Evolutionary conservation across 139 green algal species (phyloP).

Genomic region (Micromonas pusilla): DNA sequence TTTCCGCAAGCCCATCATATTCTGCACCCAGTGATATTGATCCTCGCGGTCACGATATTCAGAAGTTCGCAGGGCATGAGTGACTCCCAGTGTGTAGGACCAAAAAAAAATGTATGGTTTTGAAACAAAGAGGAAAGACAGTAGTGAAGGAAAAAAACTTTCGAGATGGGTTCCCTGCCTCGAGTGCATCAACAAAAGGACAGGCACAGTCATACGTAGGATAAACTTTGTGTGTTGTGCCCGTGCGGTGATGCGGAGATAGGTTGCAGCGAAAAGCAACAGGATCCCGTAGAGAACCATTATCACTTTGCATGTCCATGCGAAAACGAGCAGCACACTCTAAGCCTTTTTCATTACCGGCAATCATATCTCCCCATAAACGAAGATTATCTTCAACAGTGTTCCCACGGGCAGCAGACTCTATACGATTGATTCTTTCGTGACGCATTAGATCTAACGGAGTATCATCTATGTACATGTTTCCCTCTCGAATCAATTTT

Average conservation of each 20-base stretch:
- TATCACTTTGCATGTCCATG: conserved; percentile 84
- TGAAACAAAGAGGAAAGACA: background rate
- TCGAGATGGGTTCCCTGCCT: conserved; percentile 43
- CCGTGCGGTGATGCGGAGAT: conserved; percentile 83
- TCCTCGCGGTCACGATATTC: conserved; percentile 88
- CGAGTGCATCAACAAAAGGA: conserved; percentile 85
- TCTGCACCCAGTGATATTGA: conserved; percentile 39
- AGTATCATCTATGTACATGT: conserved; percentile 93
- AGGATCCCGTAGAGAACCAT: conserved; percentile 86
- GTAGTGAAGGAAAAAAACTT: background rate
- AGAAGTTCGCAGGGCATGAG: conserved; percentile 86
- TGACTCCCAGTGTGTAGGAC: conserved; percentile 58
- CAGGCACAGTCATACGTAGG: conserved; percentile 98
- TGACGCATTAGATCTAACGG: conserved; percentile 81
- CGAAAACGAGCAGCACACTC: conserved; percentile 83
- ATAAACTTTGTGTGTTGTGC: conserved; percentile 78
- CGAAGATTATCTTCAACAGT: conserved; percentile 75
- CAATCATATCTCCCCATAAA: conserved; percentile 85
- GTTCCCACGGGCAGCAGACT: conserved; percentile 58
- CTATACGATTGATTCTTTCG: conserved; percentile 76
- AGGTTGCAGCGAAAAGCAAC: conserved; percentile 90
- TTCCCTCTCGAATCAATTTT: conserved; percentile 78
- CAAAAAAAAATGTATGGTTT: background rate
- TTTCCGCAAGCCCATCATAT: conserved; percentile 52
- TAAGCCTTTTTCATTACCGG: conserved; percentile 59